These are phyloP conservation scores for Colletotrichum liriopes DNA, from an alignment of 2,329 filamentous ascomycete genomes.

Conservation along the genomic window DNA sequence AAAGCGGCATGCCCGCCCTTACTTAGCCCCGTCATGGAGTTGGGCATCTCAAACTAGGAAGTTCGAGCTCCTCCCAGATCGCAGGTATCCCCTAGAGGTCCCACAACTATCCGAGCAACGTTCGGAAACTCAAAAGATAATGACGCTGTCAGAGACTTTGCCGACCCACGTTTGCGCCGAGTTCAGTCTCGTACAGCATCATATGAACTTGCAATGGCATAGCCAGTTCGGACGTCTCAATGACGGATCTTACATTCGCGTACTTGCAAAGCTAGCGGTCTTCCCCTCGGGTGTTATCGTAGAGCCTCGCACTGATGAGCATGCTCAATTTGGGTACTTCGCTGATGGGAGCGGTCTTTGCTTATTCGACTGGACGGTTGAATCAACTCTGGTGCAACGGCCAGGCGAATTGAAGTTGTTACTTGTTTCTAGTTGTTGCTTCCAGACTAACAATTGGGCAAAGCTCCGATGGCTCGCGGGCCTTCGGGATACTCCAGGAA, in stretches of 20 bases:
- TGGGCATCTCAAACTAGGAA: constrained; percentile 12
- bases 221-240: background rate
- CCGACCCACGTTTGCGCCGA: constrained; percentile 6
- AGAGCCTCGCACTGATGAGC: background rate
- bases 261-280: background rate
- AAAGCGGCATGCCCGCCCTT: background rate
- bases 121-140: background rate
- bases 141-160: background rate
- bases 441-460: constrained; percentile 2
- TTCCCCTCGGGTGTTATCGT: background rate
- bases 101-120: background rate
- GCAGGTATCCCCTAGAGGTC: background rate
- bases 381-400: background rate
- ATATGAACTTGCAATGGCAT: background rate
- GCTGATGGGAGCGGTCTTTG: background rate
- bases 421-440: constrained; percentile 7
- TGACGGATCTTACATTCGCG: background rate
- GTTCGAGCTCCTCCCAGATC: background rate
- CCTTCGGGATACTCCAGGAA: background rate
- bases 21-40: constrained; percentile 22
- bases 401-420: background rate
- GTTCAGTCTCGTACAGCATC: background rate
- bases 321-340: constrained; percentile 1
- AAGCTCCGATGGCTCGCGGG: background rate
- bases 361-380: constrained; percentile 17